phyloP scores from a whole-genome alignment of 2,329 filamentous ascomycete genomes.

The Alternaria viburni region DNA sequence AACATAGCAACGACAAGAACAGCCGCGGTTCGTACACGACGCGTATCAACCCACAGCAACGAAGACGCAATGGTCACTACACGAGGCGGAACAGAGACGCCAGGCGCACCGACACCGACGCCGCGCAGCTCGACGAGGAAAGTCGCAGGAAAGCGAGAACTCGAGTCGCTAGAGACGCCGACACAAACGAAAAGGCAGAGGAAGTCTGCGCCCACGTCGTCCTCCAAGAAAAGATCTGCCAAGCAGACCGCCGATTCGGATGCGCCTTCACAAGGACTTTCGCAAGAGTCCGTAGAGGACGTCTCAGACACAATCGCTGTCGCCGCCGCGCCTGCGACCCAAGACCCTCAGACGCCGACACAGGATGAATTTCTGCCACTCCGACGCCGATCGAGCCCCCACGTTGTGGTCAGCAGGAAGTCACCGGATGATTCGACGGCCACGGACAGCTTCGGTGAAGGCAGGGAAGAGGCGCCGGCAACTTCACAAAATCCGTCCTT shows the following conservation, averaged over 20 bases:
- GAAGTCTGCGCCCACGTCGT: slow-evolving; percentile 17
- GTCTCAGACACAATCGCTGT: slow-evolving; percentile 17
- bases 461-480: slow-evolving; percentile 15
- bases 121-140: slow-evolving; percentile 34
- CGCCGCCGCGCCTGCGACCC: slow-evolving; percentile 11
- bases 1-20: slow-evolving; percentile 27
- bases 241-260: background rate
- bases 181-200: slow-evolving; percentile 37
- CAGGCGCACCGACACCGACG: slow-evolving; percentile 27
- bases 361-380: slow-evolving; percentile 25
- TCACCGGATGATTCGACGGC: slow-evolving; percentile 15
- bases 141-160: slow-evolving; percentile 33
- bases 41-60: slow-evolving; percentile 8
- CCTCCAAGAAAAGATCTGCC: slow-evolving; percentile 18
- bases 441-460: slow-evolving; percentile 4
- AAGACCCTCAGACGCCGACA: slow-evolving; percentile 8
- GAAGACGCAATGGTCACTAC: slow-evolving; percentile 44
- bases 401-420: slow-evolving; percentile 27
- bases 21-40: slow-evolving; percentile 21
- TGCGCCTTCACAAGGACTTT: slow-evolving; percentile 3
- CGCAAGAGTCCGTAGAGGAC: slow-evolving; percentile 18
- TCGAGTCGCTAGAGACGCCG: slow-evolving; percentile 40
- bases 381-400: slow-evolving; percentile 31
- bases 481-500: slow-evolving; percentile 25
- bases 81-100: slow-evolving; percentile 39